These are phyloP conservation scores for Boechera stricta DNA, from an alignment of 345 rosid genomes.

Conservation along the genomic window DNA sequence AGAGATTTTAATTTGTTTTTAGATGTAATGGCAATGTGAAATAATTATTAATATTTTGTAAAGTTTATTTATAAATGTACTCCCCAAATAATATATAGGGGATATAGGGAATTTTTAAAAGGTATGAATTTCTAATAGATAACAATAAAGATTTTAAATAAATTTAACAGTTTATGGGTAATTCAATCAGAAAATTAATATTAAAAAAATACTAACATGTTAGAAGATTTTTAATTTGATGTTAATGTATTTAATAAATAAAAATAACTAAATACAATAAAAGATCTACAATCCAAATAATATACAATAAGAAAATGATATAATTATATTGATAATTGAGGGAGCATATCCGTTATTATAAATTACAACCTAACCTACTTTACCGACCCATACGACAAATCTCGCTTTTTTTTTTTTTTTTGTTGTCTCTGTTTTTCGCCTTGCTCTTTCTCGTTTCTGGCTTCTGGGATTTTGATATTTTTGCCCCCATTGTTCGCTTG, in stretches of 20 bases:
- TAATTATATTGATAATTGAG: background rate
- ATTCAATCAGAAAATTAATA: no score
- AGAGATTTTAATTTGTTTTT: no score
- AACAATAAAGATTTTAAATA: background rate
- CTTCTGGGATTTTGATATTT: slow-evolving; percentile 21
- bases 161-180: background rate
- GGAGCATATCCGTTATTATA: background rate
- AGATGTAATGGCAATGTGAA: no score
- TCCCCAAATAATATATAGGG: no score
- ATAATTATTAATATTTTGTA: no score
- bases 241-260: background rate
- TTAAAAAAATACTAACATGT: no score
- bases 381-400: background rate
- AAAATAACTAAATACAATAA: background rate
- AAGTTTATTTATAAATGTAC: no score
- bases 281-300: background rate
- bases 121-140: background rate
- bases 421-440: slow-evolving; percentile 20
- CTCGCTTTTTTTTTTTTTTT: background rate
- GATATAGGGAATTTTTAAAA: no score
- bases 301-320: background rate
- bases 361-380: slow-evolving; percentile 23
- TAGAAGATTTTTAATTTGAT: no score
- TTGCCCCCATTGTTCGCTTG: slow-evolving; percentile 19
- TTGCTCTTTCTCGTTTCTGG: slow-evolving; percentile 6